phyloP scores from a whole-genome alignment of 768 basidiomycete genomes.

The Mycena polygramma region DNA sequence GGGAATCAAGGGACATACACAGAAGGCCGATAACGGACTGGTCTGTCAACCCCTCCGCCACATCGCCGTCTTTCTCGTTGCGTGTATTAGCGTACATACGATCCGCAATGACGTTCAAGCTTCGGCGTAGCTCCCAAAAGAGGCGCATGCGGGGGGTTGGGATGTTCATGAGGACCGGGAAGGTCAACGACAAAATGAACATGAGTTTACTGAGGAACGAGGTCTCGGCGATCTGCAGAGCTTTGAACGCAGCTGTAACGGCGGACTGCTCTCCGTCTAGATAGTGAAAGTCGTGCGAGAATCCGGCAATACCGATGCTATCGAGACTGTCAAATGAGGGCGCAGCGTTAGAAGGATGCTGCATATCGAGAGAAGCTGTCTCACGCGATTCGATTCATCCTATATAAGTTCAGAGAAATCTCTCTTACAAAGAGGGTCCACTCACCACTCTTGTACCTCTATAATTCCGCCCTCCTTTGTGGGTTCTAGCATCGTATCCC shows the following conservation, averaged over 20 bases:
- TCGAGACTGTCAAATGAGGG: constrained; percentile 54
- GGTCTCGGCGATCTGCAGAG: constrained; percentile 26
- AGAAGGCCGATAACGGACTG: constrained; percentile 27
- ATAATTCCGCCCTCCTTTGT: constrained; percentile 40
- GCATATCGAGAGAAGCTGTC: constrained; percentile 1
- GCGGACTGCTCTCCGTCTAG: constrained; percentile 50
- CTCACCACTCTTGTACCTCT: constrained; percentile 52
- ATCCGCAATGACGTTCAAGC: constrained; percentile 26
- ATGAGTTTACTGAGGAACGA: constrained; percentile 6
- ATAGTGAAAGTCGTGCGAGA: constrained; percentile 59
- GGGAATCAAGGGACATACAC: neutral
- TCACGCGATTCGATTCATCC: constrained; percentile 60
- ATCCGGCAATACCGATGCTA: constrained; percentile 58
- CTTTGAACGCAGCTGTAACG: constrained; percentile 44
- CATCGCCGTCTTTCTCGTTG: constrained; percentile 15
- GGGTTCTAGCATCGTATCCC: constrained; percentile 33
- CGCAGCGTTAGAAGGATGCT: too few species aligned
- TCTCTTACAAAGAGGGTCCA: too few species aligned
- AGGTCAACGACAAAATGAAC: constrained; percentile 26
- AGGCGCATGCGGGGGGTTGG: constrained; percentile 25
- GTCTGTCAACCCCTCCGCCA: constrained; percentile 10
- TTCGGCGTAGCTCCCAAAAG: constrained; percentile 9
- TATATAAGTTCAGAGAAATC: too few species aligned
- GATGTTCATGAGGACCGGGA: constrained; percentile 32
- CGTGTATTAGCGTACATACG: constrained; percentile 25